phyloP scores from a whole-genome alignment of 2,329 filamentous ascomycete species.

The Venturia carpophila region DNA sequence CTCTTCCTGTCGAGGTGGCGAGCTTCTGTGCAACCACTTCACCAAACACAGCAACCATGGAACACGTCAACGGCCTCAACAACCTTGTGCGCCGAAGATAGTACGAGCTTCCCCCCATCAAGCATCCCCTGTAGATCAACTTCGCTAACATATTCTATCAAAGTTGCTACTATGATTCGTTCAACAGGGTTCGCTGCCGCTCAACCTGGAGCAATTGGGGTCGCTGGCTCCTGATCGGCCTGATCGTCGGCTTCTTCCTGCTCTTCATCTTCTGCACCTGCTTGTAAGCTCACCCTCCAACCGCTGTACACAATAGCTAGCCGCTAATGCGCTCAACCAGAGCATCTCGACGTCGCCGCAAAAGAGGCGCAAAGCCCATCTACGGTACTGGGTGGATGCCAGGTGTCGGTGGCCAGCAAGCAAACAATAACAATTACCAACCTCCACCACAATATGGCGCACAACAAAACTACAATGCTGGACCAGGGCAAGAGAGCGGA shows the following conservation, averaged over 20 bases:
- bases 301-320: background rate
- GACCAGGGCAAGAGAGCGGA: background rate
- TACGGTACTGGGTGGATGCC: constrained; percentile 18
- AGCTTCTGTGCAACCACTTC: no score
- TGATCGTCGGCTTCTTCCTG: constrained; percentile 14
- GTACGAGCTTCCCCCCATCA: background rate
- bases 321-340: background rate
- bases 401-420: background rate
- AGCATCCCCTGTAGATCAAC: background rate
- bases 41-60: background rate
- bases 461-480: constrained; percentile 4
- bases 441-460: constrained; percentile 3
- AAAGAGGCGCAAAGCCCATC: constrained; percentile 3
- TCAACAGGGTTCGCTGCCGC: constrained; percentile 3
- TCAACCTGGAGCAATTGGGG: constrained; percentile 16
- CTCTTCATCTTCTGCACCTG: constrained; percentile 13
- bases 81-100: constrained; percentile 4
- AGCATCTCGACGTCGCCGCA: constrained; percentile 13
- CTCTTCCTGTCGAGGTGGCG: no score
- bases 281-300: constrained; percentile 10
- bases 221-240: constrained; percentile 16
- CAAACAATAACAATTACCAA: constrained; percentile 10
- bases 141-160: constrained; percentile 1
- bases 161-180: constrained; percentile 13
- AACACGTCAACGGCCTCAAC: background rate